Evolutionary conservation across 257 asterid genomes (phyloP).

Genomic region (Lycium ferocissimum): DNA sequence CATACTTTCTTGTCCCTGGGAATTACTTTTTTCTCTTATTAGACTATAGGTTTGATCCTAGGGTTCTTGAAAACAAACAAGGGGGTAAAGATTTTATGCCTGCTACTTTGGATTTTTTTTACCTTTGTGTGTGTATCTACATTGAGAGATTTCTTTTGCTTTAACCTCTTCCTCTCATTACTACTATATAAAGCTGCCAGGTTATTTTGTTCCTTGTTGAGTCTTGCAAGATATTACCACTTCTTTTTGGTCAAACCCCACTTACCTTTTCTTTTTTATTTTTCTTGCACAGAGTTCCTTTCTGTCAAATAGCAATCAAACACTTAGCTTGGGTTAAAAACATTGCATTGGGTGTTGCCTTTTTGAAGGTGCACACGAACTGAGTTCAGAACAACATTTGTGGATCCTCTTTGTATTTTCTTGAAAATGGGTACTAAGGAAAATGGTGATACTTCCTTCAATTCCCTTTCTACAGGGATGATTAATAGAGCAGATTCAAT

Average conservation of each 20-base stretch:
- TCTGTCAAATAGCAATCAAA: conserved; percentile 32
- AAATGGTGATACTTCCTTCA: conserved; percentile 37
- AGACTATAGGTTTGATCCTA: conserved; percentile 56
- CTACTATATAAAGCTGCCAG: conserved; percentile 89
- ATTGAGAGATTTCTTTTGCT: conserved; percentile 66
- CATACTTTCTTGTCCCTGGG: conserved; percentile 62
- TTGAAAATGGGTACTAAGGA: conserved; percentile 62
- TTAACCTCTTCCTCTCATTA: conserved; percentile 49
- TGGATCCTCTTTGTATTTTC: conserved; percentile 32
- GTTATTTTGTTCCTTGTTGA: conserved; percentile 81
- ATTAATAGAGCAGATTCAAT: conserved; percentile 39
- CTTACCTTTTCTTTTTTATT: conserved; percentile 47
- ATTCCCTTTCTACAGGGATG: conserved; percentile 43
- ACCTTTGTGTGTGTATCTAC: conserved; percentile 55
- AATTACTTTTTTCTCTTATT: conserved; percentile 50
- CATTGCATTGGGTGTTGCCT: conserved; percentile 34
- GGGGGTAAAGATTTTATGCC: conserved; percentile 56
- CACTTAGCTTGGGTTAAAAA: conserved; percentile 43
- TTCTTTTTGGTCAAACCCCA: conserved; percentile 63
- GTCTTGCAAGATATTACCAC: conserved; percentile 68
- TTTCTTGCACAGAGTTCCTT: conserved; percentile 37
- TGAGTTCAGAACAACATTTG: conserved; percentile 39
- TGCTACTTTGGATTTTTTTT: conserved; percentile 60
- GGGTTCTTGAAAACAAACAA: conserved; percentile 48
- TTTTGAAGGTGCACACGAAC: conserved; percentile 39